Evolutionary conservation across 352 stramenopile species (phyloP).

Genomic region (Poterioochromonas sp.): DNA sequence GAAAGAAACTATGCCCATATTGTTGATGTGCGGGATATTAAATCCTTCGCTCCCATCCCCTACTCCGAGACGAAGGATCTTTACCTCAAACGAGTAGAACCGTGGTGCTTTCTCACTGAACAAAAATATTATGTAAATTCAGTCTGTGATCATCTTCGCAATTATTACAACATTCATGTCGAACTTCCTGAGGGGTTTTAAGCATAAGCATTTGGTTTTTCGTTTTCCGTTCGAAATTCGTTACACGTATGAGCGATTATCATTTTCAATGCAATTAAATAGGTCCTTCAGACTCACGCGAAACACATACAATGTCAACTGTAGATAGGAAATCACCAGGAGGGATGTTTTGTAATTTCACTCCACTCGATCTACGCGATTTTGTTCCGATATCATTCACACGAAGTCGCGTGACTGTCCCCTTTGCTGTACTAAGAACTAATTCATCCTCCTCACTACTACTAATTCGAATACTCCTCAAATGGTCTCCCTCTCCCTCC

Average conservation of each 20-base stretch:
- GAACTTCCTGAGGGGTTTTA: no score
- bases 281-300: no score
- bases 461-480: conserved; percentile 51
- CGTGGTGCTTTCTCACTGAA: neutral
- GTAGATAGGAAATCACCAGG: conserved; percentile 55
- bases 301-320: conserved; percentile 62
- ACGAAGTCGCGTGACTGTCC: conserved; percentile 64
- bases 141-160: no score
- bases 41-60: neutral
- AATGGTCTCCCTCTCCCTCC: conserved; percentile 40
- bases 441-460: conserved; percentile 61
- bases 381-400: conserved; percentile 56
- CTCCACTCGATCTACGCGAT: conserved; percentile 55
- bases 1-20: conserved; percentile 18
- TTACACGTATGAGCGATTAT: no score
- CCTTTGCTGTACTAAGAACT: conserved; percentile 59
- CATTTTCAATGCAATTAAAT: no score
- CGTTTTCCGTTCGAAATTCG: no score
- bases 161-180: no score
- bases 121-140: neutral
- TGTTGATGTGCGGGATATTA: conserved; percentile 14
- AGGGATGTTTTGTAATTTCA: conserved; percentile 62
- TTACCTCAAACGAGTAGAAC: neutral
- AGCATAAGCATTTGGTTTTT: no score
- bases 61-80: neutral